Evolutionary conservation across 2,329 filamentous ascomycete genomes (phyloP).

Genomic region (Nannizzia gypsea): DNA sequence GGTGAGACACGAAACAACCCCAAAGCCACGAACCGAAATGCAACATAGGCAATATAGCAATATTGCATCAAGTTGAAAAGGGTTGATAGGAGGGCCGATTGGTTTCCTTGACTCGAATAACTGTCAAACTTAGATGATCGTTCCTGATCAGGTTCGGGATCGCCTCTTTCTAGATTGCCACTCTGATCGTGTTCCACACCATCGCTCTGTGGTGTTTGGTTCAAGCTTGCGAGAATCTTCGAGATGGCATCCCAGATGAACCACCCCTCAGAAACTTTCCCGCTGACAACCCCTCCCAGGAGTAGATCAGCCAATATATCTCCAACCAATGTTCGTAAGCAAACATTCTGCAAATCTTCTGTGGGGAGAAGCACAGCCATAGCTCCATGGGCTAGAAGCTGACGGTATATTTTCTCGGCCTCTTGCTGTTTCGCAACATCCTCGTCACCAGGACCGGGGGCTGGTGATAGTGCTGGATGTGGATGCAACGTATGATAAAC

Average conservation of each 20-base stretch:
- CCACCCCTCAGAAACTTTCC: slow-evolving; percentile 76
- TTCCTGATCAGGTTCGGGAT: slow-evolving; percentile 13
- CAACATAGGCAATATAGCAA: slow-evolving; percentile 43
- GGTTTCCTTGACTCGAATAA: slow-evolving; percentile 20
- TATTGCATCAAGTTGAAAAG: slow-evolving; percentile 45
- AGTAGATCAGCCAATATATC: slow-evolving; percentile 87
- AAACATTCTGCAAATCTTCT: slow-evolving; percentile 81
- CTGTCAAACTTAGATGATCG: slow-evolving; percentile 7
- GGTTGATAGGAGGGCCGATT: slow-evolving; percentile 28
- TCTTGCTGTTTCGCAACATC: slow-evolving; percentile 51
- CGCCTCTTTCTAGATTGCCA: neutral
- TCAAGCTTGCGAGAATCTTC: slow-evolving; percentile 49
- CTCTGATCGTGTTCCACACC: slow-evolving; percentile 19
- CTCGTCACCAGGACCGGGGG: slow-evolving; percentile 48
- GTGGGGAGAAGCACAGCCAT: slow-evolving; percentile 78
- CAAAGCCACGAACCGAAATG: slow-evolving; percentile 53
- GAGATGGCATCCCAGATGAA: slow-evolving; percentile 74
- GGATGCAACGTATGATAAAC: slow-evolving; percentile 78
- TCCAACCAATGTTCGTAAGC: slow-evolving; percentile 67
- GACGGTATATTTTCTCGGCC: slow-evolving; percentile 74
- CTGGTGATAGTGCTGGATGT: slow-evolving; percentile 66
- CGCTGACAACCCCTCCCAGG: slow-evolving; percentile 66
- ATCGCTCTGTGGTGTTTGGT: slow-evolving; percentile 17
- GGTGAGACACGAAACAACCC: slow-evolving; percentile 55
- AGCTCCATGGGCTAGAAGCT: slow-evolving; percentile 71